These are phyloP conservation scores for Fusarium staphyleae DNA, from an alignment of 2,329 filamentous ascomycete genomes.

Conservation along the genomic window DNA sequence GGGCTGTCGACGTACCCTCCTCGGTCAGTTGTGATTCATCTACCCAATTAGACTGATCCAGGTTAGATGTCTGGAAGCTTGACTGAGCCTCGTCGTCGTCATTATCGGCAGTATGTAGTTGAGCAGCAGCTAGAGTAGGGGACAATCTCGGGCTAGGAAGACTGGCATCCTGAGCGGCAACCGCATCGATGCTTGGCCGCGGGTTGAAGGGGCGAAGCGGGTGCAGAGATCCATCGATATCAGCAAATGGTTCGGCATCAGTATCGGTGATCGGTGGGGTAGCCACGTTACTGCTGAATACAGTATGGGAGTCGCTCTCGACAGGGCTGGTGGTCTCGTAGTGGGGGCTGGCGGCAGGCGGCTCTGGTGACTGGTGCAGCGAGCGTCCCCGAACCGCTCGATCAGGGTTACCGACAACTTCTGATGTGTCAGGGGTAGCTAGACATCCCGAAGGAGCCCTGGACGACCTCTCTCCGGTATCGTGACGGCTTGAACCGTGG, in stretches of 20 bases:
- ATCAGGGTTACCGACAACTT: conserved; percentile 47
- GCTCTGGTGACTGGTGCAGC: conserved; percentile 55
- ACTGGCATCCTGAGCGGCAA: conserved; percentile 84
- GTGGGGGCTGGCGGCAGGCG: conserved; percentile 47
- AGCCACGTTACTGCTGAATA: conserved; percentile 70
- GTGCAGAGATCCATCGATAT: conserved; percentile 58
- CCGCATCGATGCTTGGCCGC: conserved; percentile 68
- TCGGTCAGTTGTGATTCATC: conserved; percentile 53
- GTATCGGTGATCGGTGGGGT: conserved; percentile 79
- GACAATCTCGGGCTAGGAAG: conserved; percentile 94
- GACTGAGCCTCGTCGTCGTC: conserved; percentile 50
- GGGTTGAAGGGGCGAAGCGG: conserved; percentile 56
- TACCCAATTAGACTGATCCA: conserved; percentile 45
- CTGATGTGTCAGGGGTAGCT: conserved; percentile 66
- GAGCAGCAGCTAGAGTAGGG: conserved; percentile 80
- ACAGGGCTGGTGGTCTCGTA: conserved; percentile 61
- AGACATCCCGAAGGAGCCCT: conserved; percentile 49
- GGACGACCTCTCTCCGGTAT: conserved; percentile 35
- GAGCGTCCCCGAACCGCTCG: conserved; percentile 52
- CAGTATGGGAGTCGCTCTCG: conserved; percentile 63
- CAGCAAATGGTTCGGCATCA: conserved; percentile 68
- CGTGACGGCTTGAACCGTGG: conserved; percentile 39
- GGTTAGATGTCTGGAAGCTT: conserved; percentile 44
- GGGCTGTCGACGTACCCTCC: conserved; percentile 40
- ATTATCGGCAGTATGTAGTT: conserved; percentile 57